Base-by-base conservation (phyloP, 164 flowering plant species). In the Hamamelis virginiana region DNA sequence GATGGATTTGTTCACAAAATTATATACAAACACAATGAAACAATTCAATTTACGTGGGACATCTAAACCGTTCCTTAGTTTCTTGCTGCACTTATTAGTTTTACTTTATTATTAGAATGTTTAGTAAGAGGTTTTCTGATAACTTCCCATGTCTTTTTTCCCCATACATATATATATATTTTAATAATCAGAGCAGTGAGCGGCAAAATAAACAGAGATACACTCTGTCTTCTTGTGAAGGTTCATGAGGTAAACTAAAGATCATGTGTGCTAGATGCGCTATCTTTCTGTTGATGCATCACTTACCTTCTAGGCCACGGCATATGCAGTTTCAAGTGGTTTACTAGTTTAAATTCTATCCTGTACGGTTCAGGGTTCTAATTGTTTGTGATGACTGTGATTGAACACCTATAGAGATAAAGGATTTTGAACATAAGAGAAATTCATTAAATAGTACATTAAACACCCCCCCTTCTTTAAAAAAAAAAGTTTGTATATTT, bases 161-260 rank as follows among this genome's bases (percentile, higher is more conserved):
- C 38, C 26, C 66, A 43, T 55, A 1, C 21, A 21, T 55, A 0
- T 47, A 70, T 33, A 33, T 61, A 10, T 65, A 50, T 72, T 51
- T 25, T 56, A 63, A 62, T 64, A 56, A 64, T 72, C 82, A 88
- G 92, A 79, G 84, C 88, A 66, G 84, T 88, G 69, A 86, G 92
- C 69, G 70, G 77, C 73, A 88, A 84, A 76, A 27, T 88, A 28
- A 83, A 79, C 72, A 79, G 69, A 72, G 88, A 88, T 65, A 88
- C 85, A 0, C 81, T 88, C 18, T 88, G 86, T 67, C 92, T 88
- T 74, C 87, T 88, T 64, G 80, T 86, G 56, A 83, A 82, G 73
- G 87, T 88, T 69, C 75, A 86, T 19, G 78, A 80, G 84, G 90
- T 88, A 79, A 77, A 72, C 70, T 62, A 66, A 48, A 57, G 57